Conservation (phyloP, 495 filamentous ascomycete genomes). For the Aspergillus biplanus region DNA sequence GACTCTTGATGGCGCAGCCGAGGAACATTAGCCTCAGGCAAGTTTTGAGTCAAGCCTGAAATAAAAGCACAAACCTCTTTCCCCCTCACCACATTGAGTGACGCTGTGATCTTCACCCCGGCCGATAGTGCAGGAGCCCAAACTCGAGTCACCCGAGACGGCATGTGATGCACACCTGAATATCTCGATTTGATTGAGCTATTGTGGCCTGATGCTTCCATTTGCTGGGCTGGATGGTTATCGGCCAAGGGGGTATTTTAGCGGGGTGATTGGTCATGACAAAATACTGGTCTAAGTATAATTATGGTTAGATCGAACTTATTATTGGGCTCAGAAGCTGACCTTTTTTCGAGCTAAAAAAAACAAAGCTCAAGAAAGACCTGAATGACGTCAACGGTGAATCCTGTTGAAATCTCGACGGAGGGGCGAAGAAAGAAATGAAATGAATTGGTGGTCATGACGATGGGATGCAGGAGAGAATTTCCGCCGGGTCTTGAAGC, state of each 20-base stretch:
- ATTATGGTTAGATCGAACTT: background rate
- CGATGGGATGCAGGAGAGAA: background rate
- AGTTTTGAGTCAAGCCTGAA: conserved; percentile 1
- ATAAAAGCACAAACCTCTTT: background rate
- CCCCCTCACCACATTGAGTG: background rate
- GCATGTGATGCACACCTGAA: conserved; percentile 7
- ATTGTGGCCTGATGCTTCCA: background rate
- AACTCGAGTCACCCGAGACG: conserved; percentile 2
- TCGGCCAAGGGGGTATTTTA: background rate
- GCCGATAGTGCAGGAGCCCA: conserved; percentile 1
- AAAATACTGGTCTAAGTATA: background rate
- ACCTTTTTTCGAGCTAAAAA: background rate
- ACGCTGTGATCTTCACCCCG: background rate
- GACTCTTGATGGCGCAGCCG: background rate
- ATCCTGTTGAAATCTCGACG: background rate
- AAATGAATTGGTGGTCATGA: background rate
- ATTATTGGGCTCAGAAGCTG: background rate
- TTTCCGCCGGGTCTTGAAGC: background rate
- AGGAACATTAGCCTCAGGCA: background rate
- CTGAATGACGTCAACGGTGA: conserved; percentile 3
- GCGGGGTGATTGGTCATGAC: background rate
- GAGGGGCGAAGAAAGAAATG: background rate
- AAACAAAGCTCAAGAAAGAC: background rate
- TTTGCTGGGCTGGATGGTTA: background rate
- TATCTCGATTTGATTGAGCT: background rate